Conservation (phyloP, 2,329 filamentous ascomycete genomes). For the Paecilomyces variotii region DNA sequence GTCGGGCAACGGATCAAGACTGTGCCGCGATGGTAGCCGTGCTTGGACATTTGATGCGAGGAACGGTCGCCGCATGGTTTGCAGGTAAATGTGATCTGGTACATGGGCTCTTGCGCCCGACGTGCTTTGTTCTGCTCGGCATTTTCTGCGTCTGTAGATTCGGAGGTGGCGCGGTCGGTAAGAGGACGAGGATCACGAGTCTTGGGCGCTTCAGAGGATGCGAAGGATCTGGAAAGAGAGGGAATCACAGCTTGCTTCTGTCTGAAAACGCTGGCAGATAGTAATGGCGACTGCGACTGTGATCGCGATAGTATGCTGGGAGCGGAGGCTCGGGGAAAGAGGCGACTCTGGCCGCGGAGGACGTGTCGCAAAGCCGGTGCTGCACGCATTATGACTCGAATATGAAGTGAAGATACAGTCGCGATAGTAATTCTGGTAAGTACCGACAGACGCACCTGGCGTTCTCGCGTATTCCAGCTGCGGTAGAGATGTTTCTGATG, state of each 20-base stretch:
- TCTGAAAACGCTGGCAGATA: constrained; percentile 3
- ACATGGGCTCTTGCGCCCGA: constrained; percentile 54
- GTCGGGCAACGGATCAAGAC: constrained; percentile 80
- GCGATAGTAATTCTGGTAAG: background rate
- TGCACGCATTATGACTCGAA: constrained; percentile 10
- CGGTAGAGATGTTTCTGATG: background rate
- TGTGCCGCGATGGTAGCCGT: constrained; percentile 87
- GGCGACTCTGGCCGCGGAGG: constrained; percentile 13
- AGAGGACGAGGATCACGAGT: constrained; percentile 17
- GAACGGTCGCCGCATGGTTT: constrained; percentile 72
- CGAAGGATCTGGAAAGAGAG: constrained; percentile 20
- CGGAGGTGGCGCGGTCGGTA: constrained; percentile 21
- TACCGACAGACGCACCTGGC: background rate
- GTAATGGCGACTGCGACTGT: constrained; percentile 8
- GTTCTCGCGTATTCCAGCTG: background rate
- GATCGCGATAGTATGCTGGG: constrained; percentile 14
- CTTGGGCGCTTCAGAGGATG: constrained; percentile 17
- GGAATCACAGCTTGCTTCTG: constrained; percentile 1
- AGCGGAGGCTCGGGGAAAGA: constrained; percentile 10
- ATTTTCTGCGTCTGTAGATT: constrained; percentile 23
- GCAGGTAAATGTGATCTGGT: constrained; percentile 89
- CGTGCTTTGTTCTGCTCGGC: constrained; percentile 28
- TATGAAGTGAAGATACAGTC: background rate
- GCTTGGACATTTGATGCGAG: constrained; percentile 81
- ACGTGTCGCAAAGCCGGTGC: constrained; percentile 10